Evolutionary conservation across 2,329 filamentous ascomycete genomes (phyloP), one percentile per base, ranked within the genome.

Genomic region (Aspergillus fijiensis): DNA sequence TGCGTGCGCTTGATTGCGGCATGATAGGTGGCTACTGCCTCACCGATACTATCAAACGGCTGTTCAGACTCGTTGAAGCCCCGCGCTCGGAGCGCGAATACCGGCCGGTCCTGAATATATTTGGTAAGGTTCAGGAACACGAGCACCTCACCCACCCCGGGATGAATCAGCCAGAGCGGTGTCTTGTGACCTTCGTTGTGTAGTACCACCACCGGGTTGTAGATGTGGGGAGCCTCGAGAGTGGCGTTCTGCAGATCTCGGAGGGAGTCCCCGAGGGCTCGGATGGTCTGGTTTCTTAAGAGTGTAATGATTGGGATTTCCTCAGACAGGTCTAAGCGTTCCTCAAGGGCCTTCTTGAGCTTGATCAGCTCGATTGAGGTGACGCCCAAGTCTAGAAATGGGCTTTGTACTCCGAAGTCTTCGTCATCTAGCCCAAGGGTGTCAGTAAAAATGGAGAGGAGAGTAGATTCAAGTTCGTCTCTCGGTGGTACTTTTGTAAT

Each of bases 11-110:
- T 74, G 42, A 85, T 78, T 0, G 76, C 74, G 0, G 55, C 42
- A 10, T 70, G 61, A 65, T 85, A 85, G 0, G 68, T 75, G 1
- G 64, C 59, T 1, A 81, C 69, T 0, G 72, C 67, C 49, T 85
- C 80, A 0, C 64, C 55, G 19, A 84, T 71, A 33, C 52, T 65
- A 0, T 48, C 55, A 67, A 83, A 82, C 47, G 60, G 65, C 0
- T 55, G 4, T 48, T 82, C 75, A 16, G 70, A 73, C 3, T 60
- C 52, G 19, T 67, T 64, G 55, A 62, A 64, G 0, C 65, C 67
- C 1, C 62, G 61, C 1, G 65, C 57, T 2, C 64, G 61, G 27
- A 68, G 45, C 3, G 61, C 64, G 27, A 67, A 67, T 1, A 68
- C 57, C 1, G 57, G 55, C 4, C 64, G 67, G 19, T 67, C 62